Evolutionary conservation across 2,329 filamentous ascomycete species (phyloP).

Genomic region (Rhexocercosporidium sp.): DNA sequence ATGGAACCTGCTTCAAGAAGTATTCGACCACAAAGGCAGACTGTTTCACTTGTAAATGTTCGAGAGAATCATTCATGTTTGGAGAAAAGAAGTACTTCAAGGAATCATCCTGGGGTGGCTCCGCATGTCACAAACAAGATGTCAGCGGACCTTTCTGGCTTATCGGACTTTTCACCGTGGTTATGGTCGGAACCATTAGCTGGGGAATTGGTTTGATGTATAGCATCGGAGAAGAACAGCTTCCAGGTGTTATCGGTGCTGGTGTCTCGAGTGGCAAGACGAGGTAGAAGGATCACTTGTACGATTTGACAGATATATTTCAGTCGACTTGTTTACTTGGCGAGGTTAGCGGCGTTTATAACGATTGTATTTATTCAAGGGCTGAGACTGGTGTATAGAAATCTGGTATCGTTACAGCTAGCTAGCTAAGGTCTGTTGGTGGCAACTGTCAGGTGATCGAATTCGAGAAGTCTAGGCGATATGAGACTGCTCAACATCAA

Average conservation of each 20-base stretch:
- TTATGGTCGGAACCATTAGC: slow-evolving; percentile 69
- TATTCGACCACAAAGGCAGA: slow-evolving; percentile 54
- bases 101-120: slow-evolving; percentile 79
- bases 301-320: slow-evolving; percentile 30
- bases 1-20: slow-evolving; percentile 77
- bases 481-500: not conserved
- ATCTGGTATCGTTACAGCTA: slow-evolving; percentile 3
- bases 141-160: slow-evolving; percentile 89
- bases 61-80: slow-evolving; percentile 46
- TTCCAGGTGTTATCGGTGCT: slow-evolving; percentile 95
- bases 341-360: slow-evolving; percentile 34
- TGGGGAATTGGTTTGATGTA: slow-evolving; percentile 81
- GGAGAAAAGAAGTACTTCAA: slow-evolving; percentile 53
- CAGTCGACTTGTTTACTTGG: slow-evolving; percentile 19
- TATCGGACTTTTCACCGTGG: slow-evolving; percentile 74
- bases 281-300: slow-evolving; percentile 36
- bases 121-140: slow-evolving; percentile 89
- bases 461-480: not conserved
- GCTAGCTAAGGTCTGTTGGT: not conserved
- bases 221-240: slow-evolving; percentile 81
- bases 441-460: not conserved
- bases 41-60: slow-evolving; percentile 84
- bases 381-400: slow-evolving; percentile 31
- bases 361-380: slow-evolving; percentile 34
- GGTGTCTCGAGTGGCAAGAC: slow-evolving; percentile 75